Evolutionary conservation across 805 yeast species (phyloP).

Genomic region (Saccharomycopsis fermentans): DNA sequence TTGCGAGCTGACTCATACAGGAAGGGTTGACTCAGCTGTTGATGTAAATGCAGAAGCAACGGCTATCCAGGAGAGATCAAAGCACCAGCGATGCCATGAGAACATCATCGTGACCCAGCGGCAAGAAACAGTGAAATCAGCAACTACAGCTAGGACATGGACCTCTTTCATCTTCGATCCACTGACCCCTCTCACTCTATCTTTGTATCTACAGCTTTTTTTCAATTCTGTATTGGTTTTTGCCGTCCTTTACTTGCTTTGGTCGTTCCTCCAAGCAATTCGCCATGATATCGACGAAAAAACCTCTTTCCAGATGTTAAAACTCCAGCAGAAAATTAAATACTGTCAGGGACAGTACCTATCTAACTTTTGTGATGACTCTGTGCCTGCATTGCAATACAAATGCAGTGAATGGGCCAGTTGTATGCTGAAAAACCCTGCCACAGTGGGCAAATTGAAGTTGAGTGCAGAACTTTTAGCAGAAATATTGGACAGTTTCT

Average conservation of each 20-base stretch:
- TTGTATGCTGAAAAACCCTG: conserved; percentile 78
- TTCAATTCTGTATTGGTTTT: conserved; percentile 46
- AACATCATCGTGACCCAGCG: no score
- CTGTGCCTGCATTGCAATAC: conserved; percentile 68
- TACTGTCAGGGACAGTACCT: conserved; percentile 60
- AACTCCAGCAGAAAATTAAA: conserved; percentile 53
- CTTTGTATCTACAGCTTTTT: conserved; percentile 53
- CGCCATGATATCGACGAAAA: conserved; percentile 62
- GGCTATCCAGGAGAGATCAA: no score
- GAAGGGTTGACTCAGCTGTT: no score
- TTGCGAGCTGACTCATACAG: no score
- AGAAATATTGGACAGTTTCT: conserved; percentile 67
- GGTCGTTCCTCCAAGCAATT: conserved; percentile 44
- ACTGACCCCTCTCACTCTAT: conserved; percentile 43
- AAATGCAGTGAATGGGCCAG: conserved; percentile 66
- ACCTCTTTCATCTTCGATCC: conserved; percentile 29
- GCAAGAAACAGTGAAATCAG: no score
- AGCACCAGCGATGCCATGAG: no score
- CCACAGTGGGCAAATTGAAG: conserved; percentile 51
- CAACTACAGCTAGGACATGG: no score
- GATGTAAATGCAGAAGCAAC: no score
- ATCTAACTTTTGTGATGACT: conserved; percentile 56
- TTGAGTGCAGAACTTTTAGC: conserved; percentile 78
- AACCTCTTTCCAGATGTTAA: conserved; percentile 50
- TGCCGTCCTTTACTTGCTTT: conserved; percentile 41